A percentile compares a stretch with the other conserved stretches of the same genome.
phyloP scores from a whole-genome alignment of 1,139 yeast genomes.

The Pichiaceae sp. region DNA sequence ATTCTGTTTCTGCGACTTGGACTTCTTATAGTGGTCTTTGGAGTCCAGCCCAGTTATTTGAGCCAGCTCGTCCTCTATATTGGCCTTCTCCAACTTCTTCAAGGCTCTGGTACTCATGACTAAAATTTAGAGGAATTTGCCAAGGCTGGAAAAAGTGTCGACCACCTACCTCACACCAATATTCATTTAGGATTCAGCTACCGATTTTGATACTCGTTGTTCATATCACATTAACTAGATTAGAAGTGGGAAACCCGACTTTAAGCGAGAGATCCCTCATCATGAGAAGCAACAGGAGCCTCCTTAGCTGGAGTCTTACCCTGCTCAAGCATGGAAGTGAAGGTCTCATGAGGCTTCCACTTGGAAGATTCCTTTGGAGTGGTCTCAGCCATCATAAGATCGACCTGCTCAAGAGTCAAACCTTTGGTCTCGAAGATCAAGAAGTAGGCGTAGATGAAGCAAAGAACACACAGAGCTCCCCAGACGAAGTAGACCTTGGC shows the following conservation, averaged over 20 bases:
- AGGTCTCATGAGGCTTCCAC: slow-evolving; percentile 1
- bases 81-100: slow-evolving; percentile 39
- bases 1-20: slow-evolving; percentile 25
- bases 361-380: slow-evolving; percentile 17
- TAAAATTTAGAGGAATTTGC: background rate
- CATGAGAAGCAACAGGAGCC: too few relatives aligned
- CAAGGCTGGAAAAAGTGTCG: too few relatives aligned
- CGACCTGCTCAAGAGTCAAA: slow-evolving; percentile 65
- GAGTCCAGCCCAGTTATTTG: slow-evolving; percentile 9
- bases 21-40: slow-evolving; percentile 3
- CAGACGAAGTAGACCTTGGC: slow-evolving; percentile 32
- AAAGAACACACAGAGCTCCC: background rate
- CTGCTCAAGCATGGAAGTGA: background rate
- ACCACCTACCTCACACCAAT: too few relatives aligned
- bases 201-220: too few relatives aligned
- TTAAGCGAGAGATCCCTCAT: too few relatives aligned
- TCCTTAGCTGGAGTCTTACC: background rate
- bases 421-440: slow-evolving; percentile 71
- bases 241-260: too few relatives aligned
- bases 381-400: slow-evolving; percentile 23
- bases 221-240: too few relatives aligned
- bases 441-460: slow-evolving; percentile 37
- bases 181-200: too few relatives aligned
- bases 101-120: slow-evolving; percentile 65
- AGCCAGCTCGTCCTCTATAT: slow-evolving; percentile 27